Conservation (phyloP, 148 eudicot genomes). For the Nepenthes gracilis region DNA sequence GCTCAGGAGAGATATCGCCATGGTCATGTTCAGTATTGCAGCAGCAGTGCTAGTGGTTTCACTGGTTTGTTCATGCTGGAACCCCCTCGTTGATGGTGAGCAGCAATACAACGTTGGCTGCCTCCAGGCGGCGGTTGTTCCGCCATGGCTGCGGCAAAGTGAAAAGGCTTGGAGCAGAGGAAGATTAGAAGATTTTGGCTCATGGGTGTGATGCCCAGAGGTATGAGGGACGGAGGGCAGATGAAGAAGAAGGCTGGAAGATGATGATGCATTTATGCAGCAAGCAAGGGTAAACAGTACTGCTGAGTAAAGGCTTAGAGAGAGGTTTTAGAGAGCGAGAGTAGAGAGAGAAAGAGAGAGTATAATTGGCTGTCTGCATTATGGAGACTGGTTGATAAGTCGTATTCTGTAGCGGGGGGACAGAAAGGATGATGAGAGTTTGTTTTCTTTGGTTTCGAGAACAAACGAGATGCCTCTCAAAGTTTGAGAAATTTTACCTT, state of each 20-base stretch:
- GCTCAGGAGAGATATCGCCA: slow-evolving; percentile 74
- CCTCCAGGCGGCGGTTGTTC: no score
- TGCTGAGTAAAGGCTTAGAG: neutral
- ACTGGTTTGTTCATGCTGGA: neutral
- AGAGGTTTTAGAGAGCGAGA: neutral
- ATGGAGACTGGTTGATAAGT: slow-evolving; percentile 32
- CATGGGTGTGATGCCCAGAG: slow-evolving; percentile 8
- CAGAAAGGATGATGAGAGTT: slow-evolving; percentile 40
- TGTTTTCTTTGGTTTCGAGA: slow-evolving; percentile 39
- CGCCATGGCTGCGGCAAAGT: slow-evolving; percentile 3
- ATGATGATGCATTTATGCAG: slow-evolving; percentile 15
- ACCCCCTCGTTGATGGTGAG: neutral
- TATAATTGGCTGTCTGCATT: slow-evolving; percentile 24
- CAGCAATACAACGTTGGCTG: no score
- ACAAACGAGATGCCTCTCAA: no score
- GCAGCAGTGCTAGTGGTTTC: neutral
- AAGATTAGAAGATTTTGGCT: slow-evolving; percentile 12
- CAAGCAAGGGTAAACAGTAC: slow-evolving; percentile 1
- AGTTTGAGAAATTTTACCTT: no score
- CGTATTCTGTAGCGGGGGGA: slow-evolving; percentile 40
- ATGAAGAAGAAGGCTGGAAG: neutral
- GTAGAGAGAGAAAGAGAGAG: slow-evolving; percentile 17
- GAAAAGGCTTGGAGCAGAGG: neutral
- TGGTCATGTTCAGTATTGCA: slow-evolving; percentile 12
- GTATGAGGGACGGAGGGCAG: slow-evolving; percentile 8